Percentiles rank a stretch among this genome's conserved stretches.
Evolutionary conservation across 371 early-diverging fungal genomes (phyloP).

Genomic region (Mucor sp.): DNA sequence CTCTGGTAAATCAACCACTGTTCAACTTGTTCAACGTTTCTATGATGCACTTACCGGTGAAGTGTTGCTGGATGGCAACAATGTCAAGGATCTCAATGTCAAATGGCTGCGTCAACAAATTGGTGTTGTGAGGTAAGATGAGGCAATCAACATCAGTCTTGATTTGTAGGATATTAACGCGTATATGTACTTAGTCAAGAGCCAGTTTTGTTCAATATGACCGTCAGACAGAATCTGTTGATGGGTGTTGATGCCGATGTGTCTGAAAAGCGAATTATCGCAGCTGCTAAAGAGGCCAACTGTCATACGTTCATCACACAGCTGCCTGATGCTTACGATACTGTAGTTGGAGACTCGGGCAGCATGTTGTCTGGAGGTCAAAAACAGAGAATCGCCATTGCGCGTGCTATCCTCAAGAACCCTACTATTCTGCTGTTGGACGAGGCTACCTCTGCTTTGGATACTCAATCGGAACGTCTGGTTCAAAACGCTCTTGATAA

Average conservation of each 20-base stretch:
- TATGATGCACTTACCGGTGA: conserved; percentile 64
- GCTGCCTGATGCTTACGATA: conserved; percentile 74
- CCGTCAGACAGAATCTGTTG: conserved; percentile 75
- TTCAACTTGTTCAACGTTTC: conserved; percentile 65
- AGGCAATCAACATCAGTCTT: no score
- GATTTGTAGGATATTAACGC: no score
- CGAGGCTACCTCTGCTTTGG: conserved; percentile 82
- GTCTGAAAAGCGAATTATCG: conserved; percentile 54
- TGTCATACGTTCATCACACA: conserved; percentile 65
- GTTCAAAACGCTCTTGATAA: conserved; percentile 76
- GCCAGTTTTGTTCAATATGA: conserved; percentile 74
- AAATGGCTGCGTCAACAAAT: conserved; percentile 64
- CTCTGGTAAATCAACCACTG: conserved; percentile 71
- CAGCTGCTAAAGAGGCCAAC: conserved; percentile 72
- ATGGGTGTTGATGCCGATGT: conserved; percentile 54
- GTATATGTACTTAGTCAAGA: conserved; percentile 50
- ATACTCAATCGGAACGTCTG: conserved; percentile 77
- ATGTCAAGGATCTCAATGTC: conserved; percentile 56
- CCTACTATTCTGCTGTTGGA: conserved; percentile 73
- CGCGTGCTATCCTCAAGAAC: conserved; percentile 71
- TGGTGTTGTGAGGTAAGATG: conserved; percentile 47
- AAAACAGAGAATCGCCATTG: conserved; percentile 80
- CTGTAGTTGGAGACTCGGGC: conserved; percentile 57
- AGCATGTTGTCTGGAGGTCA: conserved; percentile 85
- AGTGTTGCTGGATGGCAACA: conserved; percentile 59